Conservation (phyloP, 805 yeast genomes). For the Kodamaea laetipori region DNA sequence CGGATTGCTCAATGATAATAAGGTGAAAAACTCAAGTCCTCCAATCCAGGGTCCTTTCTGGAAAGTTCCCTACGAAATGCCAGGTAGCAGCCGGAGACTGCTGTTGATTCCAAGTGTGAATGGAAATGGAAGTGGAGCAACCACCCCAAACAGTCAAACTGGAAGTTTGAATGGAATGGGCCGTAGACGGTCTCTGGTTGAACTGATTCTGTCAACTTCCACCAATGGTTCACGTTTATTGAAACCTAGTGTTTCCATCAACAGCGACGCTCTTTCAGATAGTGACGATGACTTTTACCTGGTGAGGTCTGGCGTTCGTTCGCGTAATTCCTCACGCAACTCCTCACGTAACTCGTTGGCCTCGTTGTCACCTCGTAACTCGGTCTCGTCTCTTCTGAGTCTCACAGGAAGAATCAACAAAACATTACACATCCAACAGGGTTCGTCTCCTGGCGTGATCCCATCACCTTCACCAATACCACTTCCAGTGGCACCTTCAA, state of each 20-base stretch:
- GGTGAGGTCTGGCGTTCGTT: constrained; percentile 20
- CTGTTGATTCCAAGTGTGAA: constrained; percentile 15
- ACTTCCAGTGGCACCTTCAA: neutral
- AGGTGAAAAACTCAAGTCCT: constrained; percentile 22
- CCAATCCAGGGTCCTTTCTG: constrained; percentile 52
- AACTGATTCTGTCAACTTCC: constrained; percentile 51
- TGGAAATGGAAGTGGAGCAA: constrained; percentile 10
- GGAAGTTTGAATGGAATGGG: constrained; percentile 12
- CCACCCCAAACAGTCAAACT: constrained; percentile 1
- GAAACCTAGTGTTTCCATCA: constrained; percentile 26
- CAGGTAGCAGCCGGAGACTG: constrained; percentile 26
- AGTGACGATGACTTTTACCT: constrained; percentile 39
- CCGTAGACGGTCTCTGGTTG: constrained; percentile 48
- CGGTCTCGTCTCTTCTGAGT: constrained; percentile 33
- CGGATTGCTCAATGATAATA: constrained; percentile 10
- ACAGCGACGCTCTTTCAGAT: constrained; percentile 30
- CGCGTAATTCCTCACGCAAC: constrained; percentile 5
- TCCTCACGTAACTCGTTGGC: constrained; percentile 8
- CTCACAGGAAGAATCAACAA: constrained; percentile 33
- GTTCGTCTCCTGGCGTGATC: constrained; percentile 1
- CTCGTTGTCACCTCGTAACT: constrained; percentile 35
- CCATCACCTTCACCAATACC: constrained; percentile 8
- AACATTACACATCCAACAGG: constrained; percentile 12
- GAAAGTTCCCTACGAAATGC: constrained; percentile 65
- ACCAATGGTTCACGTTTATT: constrained; percentile 39